Evolutionary conservation across 306 rosid species (phyloP).

Genomic region (Begonia peltatifolia): DNA sequence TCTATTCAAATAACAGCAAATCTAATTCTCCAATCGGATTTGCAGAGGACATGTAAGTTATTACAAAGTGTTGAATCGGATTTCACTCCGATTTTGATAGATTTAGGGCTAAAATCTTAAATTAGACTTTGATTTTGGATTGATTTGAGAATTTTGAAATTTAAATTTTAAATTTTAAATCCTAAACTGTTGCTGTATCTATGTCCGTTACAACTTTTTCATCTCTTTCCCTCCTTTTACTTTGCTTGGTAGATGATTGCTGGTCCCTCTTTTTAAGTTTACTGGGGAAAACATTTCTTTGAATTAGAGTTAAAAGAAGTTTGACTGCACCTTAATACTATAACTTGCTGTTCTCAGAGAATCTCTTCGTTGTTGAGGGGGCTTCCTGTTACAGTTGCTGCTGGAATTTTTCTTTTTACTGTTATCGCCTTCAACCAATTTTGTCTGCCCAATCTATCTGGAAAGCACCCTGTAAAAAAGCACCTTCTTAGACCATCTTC

Average conservation of each 20-base stretch:
- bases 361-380: conserved; percentile 30
- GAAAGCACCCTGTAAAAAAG: conserved; percentile 22
- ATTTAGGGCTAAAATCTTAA: too few species aligned
- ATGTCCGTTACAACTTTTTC: background rate
- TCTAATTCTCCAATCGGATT: too few species aligned
- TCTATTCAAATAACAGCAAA: too few species aligned
- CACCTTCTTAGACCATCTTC: conserved; percentile 28
- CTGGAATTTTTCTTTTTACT: conserved; percentile 60
- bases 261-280: background rate
- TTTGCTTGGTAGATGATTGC: background rate
- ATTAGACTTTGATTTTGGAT: too few species aligned
- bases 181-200: too few species aligned
- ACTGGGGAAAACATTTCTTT: background rate
- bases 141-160: too few species aligned
- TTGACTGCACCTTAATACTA: conserved; percentile 2
- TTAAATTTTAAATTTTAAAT: too few species aligned
- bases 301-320: background rate
- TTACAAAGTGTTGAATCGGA: too few species aligned
- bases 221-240: background rate
- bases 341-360: conserved; percentile 30
- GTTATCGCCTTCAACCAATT: conserved; percentile 48
- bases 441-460: conserved; percentile 27
- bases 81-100: too few species aligned
- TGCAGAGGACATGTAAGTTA: too few species aligned
- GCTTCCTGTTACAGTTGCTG: conserved; percentile 42